Conservation (phyloP, 345 rosid species). For the Hirschfeldia incana region DNA sequence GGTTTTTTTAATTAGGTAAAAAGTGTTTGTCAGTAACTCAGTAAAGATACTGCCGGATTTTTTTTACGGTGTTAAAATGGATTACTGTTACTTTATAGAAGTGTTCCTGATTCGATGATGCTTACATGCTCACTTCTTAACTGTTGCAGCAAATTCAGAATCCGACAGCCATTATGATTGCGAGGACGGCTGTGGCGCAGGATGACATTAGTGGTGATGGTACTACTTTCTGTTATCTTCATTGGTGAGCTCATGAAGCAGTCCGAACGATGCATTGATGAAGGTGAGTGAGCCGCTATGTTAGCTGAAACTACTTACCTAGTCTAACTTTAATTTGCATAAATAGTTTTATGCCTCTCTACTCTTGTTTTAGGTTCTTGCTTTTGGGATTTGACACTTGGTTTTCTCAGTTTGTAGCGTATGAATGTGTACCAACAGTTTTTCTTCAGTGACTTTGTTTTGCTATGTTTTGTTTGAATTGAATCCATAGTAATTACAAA, state of each 20-base stretch:
- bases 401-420: not conserved
- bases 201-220: conserved; percentile 99
- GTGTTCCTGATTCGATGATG: not conserved
- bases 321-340: too few relatives aligned
- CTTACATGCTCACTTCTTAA: conserved; percentile 48
- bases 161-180: conserved; percentile 98
- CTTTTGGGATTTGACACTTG: not conserved
- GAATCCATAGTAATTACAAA: not conserved
- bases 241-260: conserved; percentile 99
- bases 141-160: conserved; percentile 94
- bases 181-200: conserved; percentile 98
- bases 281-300: conserved; percentile 55
- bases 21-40: too few relatives aligned
- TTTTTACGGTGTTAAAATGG: too few relatives aligned
- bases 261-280: conserved; percentile 91
- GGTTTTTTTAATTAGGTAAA: not conserved
- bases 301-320: too few relatives aligned
- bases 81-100: too few relatives aligned
- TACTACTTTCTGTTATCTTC: conserved; percentile 93
- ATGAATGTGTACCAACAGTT: not conserved
- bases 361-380: not conserved
- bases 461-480: conserved; percentile 3
- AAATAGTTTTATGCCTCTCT: not conserved
- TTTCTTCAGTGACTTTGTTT: not conserved
- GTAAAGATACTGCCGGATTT: too few relatives aligned